A percentile compares a stretch with the other conserved stretches of the same genome.
phyloP scores from a whole-genome alignment of 495 filamentous ascomycete genomes.

The Podospora appendiculata region DNA sequence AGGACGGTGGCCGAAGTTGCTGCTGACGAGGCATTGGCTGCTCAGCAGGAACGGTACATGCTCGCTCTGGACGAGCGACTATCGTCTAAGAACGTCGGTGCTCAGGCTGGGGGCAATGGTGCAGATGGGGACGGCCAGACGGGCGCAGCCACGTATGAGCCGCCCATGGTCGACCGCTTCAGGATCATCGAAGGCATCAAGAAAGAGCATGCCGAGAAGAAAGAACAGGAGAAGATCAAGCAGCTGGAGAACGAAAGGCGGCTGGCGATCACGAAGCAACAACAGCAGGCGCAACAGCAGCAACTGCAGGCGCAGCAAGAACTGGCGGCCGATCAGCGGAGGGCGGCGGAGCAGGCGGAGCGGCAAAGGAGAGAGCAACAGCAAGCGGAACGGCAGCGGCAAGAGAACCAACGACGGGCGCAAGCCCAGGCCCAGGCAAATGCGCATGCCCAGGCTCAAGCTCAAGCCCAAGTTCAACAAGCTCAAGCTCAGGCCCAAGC shows the following conservation, averaged over 20 bases:
- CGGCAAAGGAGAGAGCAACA: slow-evolving; percentile 17
- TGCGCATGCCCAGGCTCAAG: too few species aligned
- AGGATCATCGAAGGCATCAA: slow-evolving; percentile 84
- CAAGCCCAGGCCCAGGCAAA: slow-evolving; percentile 17
- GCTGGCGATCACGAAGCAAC: slow-evolving; percentile 42
- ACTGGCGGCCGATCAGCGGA: slow-evolving; percentile 20
- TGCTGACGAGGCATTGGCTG: slow-evolving; percentile 84
- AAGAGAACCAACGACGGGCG: slow-evolving; percentile 10
- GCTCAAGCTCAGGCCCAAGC: slow-evolving; percentile 35
- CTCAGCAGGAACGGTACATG: slow-evolving; percentile 84
- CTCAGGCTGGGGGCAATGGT: slow-evolving; percentile 50
- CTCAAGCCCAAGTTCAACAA: slow-evolving; percentile 10
- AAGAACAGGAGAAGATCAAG: slow-evolving; percentile 50
- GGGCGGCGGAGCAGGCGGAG: neutral
- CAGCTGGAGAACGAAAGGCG: slow-evolving; percentile 62
- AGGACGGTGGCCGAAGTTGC: slow-evolving; percentile 89
- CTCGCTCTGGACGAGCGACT: slow-evolving; percentile 86
- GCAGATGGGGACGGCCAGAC: slow-evolving; percentile 67
- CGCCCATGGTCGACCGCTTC: slow-evolving; percentile 34
- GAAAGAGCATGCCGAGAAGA: slow-evolving; percentile 64
- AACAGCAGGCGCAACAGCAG: slow-evolving; percentile 11
- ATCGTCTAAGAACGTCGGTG: slow-evolving; percentile 48
- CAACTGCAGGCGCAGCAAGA: neutral
- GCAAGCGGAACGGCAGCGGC: slow-evolving; percentile 17
- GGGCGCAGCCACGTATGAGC: slow-evolving; percentile 23